Conservation (phyloP, 140 eudicot genomes). For the Bidens hawaiensis region DNA sequence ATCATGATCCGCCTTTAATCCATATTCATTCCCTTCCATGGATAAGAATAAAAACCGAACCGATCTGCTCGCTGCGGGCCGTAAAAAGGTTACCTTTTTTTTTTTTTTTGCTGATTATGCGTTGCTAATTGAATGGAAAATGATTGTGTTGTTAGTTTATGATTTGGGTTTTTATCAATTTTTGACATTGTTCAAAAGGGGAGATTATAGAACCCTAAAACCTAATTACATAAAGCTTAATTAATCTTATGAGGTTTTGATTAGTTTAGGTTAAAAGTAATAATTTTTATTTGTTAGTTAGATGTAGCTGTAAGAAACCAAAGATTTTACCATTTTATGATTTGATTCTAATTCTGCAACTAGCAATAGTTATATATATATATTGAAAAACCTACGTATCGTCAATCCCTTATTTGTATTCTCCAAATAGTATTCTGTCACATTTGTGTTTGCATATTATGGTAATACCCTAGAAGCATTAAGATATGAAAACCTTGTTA, state of each 20-base stretch:
- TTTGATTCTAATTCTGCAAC: not conserved
- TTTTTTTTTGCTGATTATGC: slow-evolving; percentile 4
- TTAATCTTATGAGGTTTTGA: no score
- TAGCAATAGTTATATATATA: not conserved
- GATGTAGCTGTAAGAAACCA: not conserved
- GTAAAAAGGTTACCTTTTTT: slow-evolving; percentile 58
- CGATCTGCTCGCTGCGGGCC: slow-evolving; percentile 98
- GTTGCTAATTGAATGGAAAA: not conserved
- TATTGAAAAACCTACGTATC: not conserved
- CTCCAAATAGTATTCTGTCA: not conserved
- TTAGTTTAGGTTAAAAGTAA: not conserved
- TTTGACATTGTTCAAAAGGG: slow-evolving; percentile 13
- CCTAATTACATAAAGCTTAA: not conserved
- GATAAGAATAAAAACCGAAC: slow-evolving; percentile 82
- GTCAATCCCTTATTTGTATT: not conserved
- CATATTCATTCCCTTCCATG: slow-evolving; percentile 46
- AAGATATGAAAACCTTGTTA: not conserved
- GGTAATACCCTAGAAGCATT: not conserved
- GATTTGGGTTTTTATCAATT: slow-evolving; percentile 9
- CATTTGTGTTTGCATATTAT: not conserved
- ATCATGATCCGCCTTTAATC: no score
- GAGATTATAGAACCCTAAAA: slow-evolving; percentile 23
- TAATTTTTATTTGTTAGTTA: not conserved
- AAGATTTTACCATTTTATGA: not conserved
- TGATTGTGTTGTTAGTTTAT: slow-evolving; percentile 12